A percentile compares a stretch with the other conserved stretches of the same genome.
These are phyloP conservation scores for Globisporangium paroecandrum DNA, from an alignment of 352 stramenopile genomes.

Conservation along the genomic window DNA sequence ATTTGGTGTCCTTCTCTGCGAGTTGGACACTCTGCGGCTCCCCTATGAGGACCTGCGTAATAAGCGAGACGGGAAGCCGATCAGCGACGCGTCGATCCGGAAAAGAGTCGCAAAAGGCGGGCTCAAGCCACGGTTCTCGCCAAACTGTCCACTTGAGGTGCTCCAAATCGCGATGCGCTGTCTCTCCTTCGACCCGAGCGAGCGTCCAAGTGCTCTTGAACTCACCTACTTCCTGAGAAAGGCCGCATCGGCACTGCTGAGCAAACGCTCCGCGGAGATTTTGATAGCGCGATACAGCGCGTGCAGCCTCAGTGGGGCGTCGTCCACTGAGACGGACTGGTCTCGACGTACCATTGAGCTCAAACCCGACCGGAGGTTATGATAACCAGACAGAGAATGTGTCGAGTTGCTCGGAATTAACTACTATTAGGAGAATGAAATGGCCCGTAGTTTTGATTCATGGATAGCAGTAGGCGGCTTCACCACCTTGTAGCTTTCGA, in stretches of 20 bases:
- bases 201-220: conserved; percentile 28
- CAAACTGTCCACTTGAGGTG: conserved; percentile 26
- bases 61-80: conserved; percentile 4
- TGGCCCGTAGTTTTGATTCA: not conserved
- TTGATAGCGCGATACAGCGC: conserved; percentile 12
- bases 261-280: conserved; percentile 14
- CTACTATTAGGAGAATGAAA: not conserved
- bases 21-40: conserved; percentile 22
- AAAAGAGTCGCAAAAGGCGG: conserved; percentile 28
- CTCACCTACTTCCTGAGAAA: conserved; percentile 21
- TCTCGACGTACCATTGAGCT: conserved; percentile 33
- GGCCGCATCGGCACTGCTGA: conserved; percentile 17
- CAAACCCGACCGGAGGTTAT: conserved; percentile 16
- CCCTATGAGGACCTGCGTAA: conserved; percentile 20
- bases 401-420: not conserved
- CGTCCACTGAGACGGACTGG: conserved; percentile 23
- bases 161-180: conserved; percentile 28
- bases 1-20: conserved; percentile 22
- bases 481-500: not conserved
- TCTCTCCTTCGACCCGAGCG: conserved; percentile 27
- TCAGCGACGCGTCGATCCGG: conserved; percentile 24
- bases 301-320: conserved; percentile 10
- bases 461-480: not conserved
- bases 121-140: conserved; percentile 28
- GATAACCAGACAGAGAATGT: not conserved